A percentile compares a stretch with the other conserved stretches of the same genome.
Evolutionary conservation across 1,139 yeast species (phyloP).

Genomic region (Debaryomyces subglobosus): DNA sequence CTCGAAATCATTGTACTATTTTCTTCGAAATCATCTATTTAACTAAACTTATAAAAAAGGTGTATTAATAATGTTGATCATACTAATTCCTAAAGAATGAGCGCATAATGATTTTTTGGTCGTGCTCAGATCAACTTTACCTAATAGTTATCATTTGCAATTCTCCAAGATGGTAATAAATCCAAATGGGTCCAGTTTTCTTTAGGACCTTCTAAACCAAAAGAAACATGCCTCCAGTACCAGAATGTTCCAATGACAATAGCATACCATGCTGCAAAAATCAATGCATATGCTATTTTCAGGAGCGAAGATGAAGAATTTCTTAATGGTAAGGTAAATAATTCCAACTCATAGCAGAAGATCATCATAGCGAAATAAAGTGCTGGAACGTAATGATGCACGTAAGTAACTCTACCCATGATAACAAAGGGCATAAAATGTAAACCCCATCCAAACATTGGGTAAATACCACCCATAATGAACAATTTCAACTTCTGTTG

Average conservation of each 20-base stretch:
- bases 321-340: slow-evolving; percentile 50
- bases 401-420: slow-evolving; percentile 97
- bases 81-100: background rate
- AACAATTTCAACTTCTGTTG: slow-evolving; percentile 37
- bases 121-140: background rate
- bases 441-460: slow-evolving; percentile 93
- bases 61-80: slow-evolving; percentile 3
- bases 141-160: slow-evolving; percentile 40
- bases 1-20: slow-evolving; percentile 6
- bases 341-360: slow-evolving; percentile 74
- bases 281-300: slow-evolving; percentile 33
- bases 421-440: slow-evolving; percentile 88
- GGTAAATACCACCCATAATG: slow-evolving; percentile 83
- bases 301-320: slow-evolving; percentile 26
- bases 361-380: slow-evolving; percentile 91
- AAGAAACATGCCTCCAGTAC: slow-evolving; percentile 75
- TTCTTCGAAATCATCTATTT: slow-evolving; percentile 1
- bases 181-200: slow-evolving; percentile 69
- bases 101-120: background rate
- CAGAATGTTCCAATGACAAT: slow-evolving; percentile 68
- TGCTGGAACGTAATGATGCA: slow-evolving; percentile 97
- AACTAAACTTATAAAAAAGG: background rate
- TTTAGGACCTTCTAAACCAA: slow-evolving; percentile 89
- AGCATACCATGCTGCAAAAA: slow-evolving; percentile 52
- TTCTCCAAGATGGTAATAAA: slow-evolving; percentile 76